Evolutionary conservation across 2,329 filamentous ascomycete species (phyloP).

Genomic region (Fusarium duplospermum): DNA sequence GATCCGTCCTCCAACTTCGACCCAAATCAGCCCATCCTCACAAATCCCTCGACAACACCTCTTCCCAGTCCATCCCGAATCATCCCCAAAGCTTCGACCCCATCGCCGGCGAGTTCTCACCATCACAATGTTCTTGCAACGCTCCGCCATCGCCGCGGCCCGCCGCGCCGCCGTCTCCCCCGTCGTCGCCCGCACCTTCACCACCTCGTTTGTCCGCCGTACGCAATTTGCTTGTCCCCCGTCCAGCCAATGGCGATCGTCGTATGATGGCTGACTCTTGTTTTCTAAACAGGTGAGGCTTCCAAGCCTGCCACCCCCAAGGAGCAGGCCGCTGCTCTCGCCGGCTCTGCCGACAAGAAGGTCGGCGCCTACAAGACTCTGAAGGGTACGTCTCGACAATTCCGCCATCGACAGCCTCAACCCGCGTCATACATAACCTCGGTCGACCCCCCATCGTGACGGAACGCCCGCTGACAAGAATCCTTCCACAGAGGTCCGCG

Average conservation of each 20-base stretch:
- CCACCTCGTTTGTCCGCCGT: slow-evolving; percentile 71
- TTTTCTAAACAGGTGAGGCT: slow-evolving; percentile 50
- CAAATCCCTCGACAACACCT: slow-evolving; percentile 60
- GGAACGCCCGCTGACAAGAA: slow-evolving; percentile 36
- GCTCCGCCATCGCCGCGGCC: slow-evolving; percentile 69
- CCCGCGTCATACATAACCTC: slow-evolving; percentile 38
- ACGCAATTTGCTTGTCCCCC: slow-evolving; percentile 49
- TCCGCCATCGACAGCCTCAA: slow-evolving; percentile 24
- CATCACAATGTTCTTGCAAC: slow-evolving; percentile 69
- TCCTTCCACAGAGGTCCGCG: slow-evolving; percentile 77
- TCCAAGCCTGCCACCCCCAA: slow-evolving; percentile 51
- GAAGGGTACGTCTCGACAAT: slow-evolving; percentile 57
- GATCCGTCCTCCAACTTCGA: slow-evolving; percentile 49
- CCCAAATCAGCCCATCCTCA: slow-evolving; percentile 59
- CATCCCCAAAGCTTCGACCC: slow-evolving; percentile 34
- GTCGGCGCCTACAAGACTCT: slow-evolving; percentile 59
- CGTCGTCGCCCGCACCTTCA: slow-evolving; percentile 68
- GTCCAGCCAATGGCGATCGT: slow-evolving; percentile 42
- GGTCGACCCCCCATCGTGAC: slow-evolving; percentile 33
- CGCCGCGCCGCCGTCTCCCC: slow-evolving; percentile 68
- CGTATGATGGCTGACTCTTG: slow-evolving; percentile 48
- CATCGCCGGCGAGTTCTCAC: slow-evolving; percentile 39
- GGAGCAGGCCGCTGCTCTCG: slow-evolving; percentile 52
- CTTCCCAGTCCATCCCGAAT: slow-evolving; percentile 40
- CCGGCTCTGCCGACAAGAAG: slow-evolving; percentile 57